Evolutionary conservation across 2,329 filamentous ascomycete genomes (phyloP).

Genomic region (Colletotrichum siamense): DNA sequence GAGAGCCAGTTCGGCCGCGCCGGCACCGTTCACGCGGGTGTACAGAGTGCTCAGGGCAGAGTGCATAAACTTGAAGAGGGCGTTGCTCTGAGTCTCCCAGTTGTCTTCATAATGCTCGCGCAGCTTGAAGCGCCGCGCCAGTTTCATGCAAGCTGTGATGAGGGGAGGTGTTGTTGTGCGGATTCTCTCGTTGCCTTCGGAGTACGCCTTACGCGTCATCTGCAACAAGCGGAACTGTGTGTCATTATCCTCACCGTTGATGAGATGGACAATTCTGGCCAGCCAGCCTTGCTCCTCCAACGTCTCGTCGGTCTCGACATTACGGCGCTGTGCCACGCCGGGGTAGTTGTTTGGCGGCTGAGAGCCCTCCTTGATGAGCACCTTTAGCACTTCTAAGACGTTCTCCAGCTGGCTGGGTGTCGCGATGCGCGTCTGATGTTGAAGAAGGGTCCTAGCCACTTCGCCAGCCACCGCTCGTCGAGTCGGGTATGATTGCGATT

Average conservation of each 20-base stretch:
- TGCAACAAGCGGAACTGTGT: conserved; percentile 95
- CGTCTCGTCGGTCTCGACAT: conserved; percentile 90
- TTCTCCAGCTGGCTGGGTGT: conserved; percentile 84
- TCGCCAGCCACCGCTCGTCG: conserved; percentile 89
- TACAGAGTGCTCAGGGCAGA: conserved; percentile 86
- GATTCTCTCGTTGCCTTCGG: conserved; percentile 92
- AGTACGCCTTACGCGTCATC: conserved; percentile 83
- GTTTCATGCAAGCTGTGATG: conserved; percentile 86
- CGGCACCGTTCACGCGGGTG: conserved; percentile 77
- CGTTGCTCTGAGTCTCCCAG: conserved; percentile 70
- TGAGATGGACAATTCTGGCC: conserved; percentile 87
- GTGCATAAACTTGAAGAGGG: conserved; percentile 95
- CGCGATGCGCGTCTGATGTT: conserved; percentile 80
- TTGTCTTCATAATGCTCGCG: conserved; percentile 82
- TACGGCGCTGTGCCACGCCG: conserved; percentile 77
- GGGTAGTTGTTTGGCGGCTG: conserved; percentile 86
- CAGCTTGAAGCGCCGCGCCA: conserved; percentile 86
- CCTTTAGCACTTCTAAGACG: conserved; percentile 85
- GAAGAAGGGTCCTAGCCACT: conserved; percentile 81
- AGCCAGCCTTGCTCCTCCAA: conserved; percentile 98
- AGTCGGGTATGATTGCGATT: conserved; percentile 92
- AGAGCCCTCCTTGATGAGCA: conserved; percentile 91
- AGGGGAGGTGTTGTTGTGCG: conserved; percentile 94
- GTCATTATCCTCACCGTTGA: conserved; percentile 85
- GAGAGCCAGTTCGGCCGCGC: conserved; percentile 85